A percentile compares a stretch with the other conserved stretches of the same genome.
These are phyloP conservation scores for Hymenoscyphus infarciens DNA, from an alignment of 2,329 filamentous ascomycete species.

Conservation along the genomic window DNA sequence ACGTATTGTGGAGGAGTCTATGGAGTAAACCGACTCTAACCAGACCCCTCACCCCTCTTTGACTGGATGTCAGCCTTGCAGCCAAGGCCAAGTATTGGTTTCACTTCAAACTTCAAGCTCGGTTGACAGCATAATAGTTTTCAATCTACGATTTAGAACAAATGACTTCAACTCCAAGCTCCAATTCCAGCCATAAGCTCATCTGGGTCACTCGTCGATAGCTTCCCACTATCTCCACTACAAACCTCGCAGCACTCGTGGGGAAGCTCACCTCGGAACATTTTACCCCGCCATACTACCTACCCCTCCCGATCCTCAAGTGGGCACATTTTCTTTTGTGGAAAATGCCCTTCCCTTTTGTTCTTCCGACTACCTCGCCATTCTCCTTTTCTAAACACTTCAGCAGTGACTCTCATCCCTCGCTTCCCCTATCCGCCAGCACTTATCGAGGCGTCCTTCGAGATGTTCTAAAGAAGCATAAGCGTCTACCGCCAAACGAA, in stretches of 20 bases:
- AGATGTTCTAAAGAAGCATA: slow-evolving; percentile 83
- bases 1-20: slow-evolving; percentile 12
- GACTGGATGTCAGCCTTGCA: background rate
- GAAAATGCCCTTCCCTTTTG: slow-evolving; percentile 83
- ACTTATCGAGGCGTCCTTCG: slow-evolving; percentile 80
- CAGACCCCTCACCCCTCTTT: slow-evolving; percentile 2
- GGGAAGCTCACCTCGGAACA: background rate
- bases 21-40: background rate
- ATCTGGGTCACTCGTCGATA: background rate
- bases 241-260: background rate
- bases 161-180: background rate
- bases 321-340: background rate
- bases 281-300: background rate
- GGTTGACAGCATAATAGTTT: background rate
- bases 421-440: slow-evolving; percentile 76
- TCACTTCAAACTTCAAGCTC: slow-evolving; percentile 1
- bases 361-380: slow-evolving; percentile 83
- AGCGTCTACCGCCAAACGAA: slow-evolving; percentile 70
- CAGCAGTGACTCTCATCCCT: slow-evolving; percentile 79
- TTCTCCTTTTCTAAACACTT: slow-evolving; percentile 78
- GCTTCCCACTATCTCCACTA: background rate
- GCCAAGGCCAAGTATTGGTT: slow-evolving; percentile 6
- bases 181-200: background rate
- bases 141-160: background rate
- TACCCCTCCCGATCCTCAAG: background rate